Percentiles rank a stretch among this genome's conserved stretches.
phyloP scores from a whole-genome alignment of 768 basidiomycete species.

The Pisolithus marmoratus region DNA sequence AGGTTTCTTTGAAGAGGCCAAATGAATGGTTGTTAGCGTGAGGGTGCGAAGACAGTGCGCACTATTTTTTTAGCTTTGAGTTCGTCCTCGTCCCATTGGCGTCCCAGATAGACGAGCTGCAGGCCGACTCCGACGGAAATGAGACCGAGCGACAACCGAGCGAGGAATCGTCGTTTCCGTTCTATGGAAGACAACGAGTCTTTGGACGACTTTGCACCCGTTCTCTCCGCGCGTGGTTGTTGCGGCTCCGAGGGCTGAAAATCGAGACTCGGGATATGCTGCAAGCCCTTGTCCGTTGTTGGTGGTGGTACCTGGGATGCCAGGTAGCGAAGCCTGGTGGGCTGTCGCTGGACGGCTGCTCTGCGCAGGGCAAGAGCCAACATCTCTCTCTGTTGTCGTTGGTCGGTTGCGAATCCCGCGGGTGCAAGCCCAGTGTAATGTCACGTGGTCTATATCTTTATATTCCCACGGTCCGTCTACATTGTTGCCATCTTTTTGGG shows the following conservation, averaged over 20 bases:
- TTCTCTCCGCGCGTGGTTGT: conserved; percentile 42
- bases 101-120: conserved; percentile 61
- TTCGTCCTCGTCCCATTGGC: conserved; percentile 75
- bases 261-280: conserved; percentile 49
- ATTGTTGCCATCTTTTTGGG: too few relatives aligned
- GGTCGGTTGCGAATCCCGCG: background rate
- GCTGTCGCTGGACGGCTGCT: conserved; percentile 12
- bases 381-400: conserved; percentile 6
- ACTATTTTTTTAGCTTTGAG: conserved; percentile 60
- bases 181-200: conserved; percentile 78
- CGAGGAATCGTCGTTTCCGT: conserved; percentile 52
- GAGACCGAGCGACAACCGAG: conserved; percentile 48
- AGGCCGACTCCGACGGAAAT: conserved; percentile 52
- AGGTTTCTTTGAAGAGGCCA: conserved; percentile 36
- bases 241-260: conserved; percentile 52
- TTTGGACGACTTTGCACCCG: conserved; percentile 74
- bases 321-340: conserved; percentile 16
- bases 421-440: background rate
- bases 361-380: conserved; percentile 20
- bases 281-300: conserved; percentile 7
- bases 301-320: conserved; percentile 17
- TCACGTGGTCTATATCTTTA: background rate
- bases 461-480: background rate
- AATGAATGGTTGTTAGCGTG: background rate
- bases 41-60: conserved; percentile 15